Percentiles rank a stretch among this genome's conserved stretches.
These are phyloP conservation scores for Teunomyces cretensis DNA, from an alignment of 805 yeast species.

Conservation along the genomic window DNA sequence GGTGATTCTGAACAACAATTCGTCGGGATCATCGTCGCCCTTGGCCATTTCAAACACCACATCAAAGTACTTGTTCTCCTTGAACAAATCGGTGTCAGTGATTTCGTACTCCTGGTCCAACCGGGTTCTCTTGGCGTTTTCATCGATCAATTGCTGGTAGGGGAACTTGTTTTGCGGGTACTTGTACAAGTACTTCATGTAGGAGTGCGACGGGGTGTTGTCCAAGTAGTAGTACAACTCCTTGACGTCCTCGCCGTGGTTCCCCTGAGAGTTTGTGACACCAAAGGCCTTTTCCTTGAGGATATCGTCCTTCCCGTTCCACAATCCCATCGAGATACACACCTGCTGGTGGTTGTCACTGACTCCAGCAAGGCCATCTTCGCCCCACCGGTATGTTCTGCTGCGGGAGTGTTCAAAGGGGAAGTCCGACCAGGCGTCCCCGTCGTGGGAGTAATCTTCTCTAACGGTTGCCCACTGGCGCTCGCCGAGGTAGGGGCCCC, in stretches of 20 bases:
- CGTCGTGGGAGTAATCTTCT: conserved; percentile 82
- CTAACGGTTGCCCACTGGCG: conserved; percentile 75
- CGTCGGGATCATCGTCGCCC: conserved; percentile 76
- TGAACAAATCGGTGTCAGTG: conserved; percentile 74
- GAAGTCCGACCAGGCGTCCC: conserved; percentile 89
- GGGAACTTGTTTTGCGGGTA: conserved; percentile 89
- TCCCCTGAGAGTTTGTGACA: conserved; percentile 88
- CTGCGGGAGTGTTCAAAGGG: conserved; percentile 82
- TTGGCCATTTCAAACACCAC: conserved; percentile 89
- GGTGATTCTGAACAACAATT: conserved; percentile 76
- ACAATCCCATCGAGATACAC: conserved; percentile 77
- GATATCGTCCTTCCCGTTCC: conserved; percentile 88
- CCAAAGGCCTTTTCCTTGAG: conserved; percentile 87
- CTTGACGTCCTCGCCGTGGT: conserved; percentile 95
- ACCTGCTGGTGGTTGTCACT: conserved; percentile 78
- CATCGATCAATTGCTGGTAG: conserved; percentile 68
- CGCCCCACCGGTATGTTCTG: conserved; percentile 91
- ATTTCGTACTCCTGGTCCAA: conserved; percentile 76
- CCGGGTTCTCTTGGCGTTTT: conserved; percentile 64
- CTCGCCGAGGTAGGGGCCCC: conserved; percentile 92
- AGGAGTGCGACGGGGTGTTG: conserved; percentile 90
- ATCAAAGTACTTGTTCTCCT: conserved; percentile 79
- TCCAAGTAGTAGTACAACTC: conserved; percentile 82
- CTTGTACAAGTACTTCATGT: conserved; percentile 87
- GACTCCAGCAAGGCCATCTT: conserved; percentile 90